A percentile compares a stretch with the other conserved stretches of the same genome.
Conservation (phyloP, 176 grass and related monocot genomes). For the Eleusine indica region DNA sequence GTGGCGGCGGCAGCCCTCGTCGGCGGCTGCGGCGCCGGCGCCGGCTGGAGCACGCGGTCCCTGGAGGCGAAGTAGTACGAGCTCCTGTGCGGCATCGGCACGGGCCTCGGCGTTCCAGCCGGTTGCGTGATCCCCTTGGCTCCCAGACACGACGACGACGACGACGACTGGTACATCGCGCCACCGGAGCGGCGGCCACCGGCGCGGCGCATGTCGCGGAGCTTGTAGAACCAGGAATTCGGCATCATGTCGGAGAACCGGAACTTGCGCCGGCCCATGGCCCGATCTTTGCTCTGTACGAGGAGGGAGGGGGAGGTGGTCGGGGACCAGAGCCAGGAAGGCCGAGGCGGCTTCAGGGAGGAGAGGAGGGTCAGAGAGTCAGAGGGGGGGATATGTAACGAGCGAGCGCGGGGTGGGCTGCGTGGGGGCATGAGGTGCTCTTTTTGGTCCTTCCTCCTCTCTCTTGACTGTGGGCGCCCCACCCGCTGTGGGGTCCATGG, state of each 20-base stretch:
- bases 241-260: slow-evolving; percentile 85
- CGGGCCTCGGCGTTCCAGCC: slow-evolving; percentile 5
- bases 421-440: slow-evolving; percentile 23
- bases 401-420: slow-evolving; percentile 4
- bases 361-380: neutral
- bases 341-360: neutral
- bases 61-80: slow-evolving; percentile 75
- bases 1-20: neutral
- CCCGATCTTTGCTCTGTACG: slow-evolving; percentile 13
- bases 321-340: slow-evolving; percentile 20
- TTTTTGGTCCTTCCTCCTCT: slow-evolving; percentile 13
- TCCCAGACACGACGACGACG: neutral
- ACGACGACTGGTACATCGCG: neutral
- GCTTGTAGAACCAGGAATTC: slow-evolving; percentile 94
- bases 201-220: slow-evolving; percentile 65
- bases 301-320: slow-evolving; percentile 27
- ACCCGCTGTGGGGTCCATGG: neutral
- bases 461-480: neutral
- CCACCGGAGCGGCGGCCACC: neutral
- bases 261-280: slow-evolving; percentile 81
- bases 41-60: slow-evolving; percentile 29
- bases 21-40: slow-evolving; percentile 4
- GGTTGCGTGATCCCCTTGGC: neutral
- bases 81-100: slow-evolving; percentile 49
- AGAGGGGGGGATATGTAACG: slow-evolving; percentile 41